Percentiles rank a stretch among this genome's conserved stretches.
Evolutionary conservation across 1,284 basidiomycete genomes (phyloP).

Genomic region (Ganoderma boninense): DNA sequence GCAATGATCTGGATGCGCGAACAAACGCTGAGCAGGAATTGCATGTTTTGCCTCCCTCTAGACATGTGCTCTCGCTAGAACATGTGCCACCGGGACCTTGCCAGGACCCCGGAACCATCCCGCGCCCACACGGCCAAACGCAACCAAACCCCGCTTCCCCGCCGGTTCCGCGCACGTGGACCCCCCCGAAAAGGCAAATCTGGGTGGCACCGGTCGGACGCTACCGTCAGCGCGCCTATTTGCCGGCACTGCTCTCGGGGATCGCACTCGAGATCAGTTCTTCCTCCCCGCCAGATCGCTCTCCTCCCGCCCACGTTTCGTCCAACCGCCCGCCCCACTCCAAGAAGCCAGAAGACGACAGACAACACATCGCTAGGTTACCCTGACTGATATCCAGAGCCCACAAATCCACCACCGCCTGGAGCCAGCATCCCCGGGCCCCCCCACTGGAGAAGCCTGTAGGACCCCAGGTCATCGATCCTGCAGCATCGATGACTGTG

Average conservation of each 20-base stretch:
- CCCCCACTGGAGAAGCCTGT: neutral
- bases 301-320: conserved; percentile 10
- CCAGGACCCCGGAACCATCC: neutral
- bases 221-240: conserved; percentile 1
- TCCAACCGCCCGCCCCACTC: conserved; percentile 5
- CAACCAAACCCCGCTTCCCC: conserved; percentile 10
- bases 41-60: conserved; percentile 8
- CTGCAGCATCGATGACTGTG: conserved; percentile 1
- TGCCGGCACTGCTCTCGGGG: neutral
- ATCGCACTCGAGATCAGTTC: neutral
- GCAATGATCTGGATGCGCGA: conserved; percentile 14
- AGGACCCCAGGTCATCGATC: neutral
- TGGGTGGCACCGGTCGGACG: conserved; percentile 9
- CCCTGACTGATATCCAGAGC: neutral
- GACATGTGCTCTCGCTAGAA: conserved; percentile 1
- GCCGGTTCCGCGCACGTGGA: conserved; percentile 13
- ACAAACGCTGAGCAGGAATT: conserved; percentile 1
- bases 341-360: neutral
- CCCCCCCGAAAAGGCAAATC: neutral
- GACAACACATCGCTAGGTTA: neutral
- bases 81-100: conserved; percentile 3
- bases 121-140: conserved; percentile 21
- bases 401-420: neutral
- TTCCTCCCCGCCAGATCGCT: neutral
- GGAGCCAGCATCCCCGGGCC: neutral